Evolutionary conservation across 257 asterid genomes (phyloP), one percentile per base, ranked within the genome.

Genomic region (Primulina tabacum): DNA sequence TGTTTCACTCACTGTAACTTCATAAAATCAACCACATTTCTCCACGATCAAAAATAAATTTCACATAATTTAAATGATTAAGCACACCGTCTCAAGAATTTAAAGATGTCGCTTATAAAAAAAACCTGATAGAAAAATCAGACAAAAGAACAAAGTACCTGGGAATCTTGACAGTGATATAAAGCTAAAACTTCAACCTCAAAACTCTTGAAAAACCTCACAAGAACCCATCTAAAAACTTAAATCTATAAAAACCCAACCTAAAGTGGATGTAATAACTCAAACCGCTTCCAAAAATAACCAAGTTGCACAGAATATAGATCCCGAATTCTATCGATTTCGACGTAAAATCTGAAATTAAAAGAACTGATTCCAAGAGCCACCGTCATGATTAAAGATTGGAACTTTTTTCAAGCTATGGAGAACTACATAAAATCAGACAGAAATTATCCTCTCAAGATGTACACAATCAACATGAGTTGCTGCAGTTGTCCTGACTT

Each of bases 1-100:
- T 14, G 57, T 50, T 16, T 50, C 20, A 50, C 57, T 50, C 21
- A 50, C 57, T 16, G 14, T 14, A 43, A 4, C 55, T 61, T 80
- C 55, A 75, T 77, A 40, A 83, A 86, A 77, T 89, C 55, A 14
- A 35, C 67, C 74, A 37, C 86, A 95, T 72, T 84, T 91, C 81
- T 91, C 97, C 87, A 89, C 76, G 61, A 72, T 73, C 76, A 56
- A 78, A 65, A 67, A 17, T 26, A 62, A 62, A 65, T 70, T 71
- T 62, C 73, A 20, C 38, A 73, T 59, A 74, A 56, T 64, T 21
- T 60, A 58, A 35, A 64, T 9, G 17, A 60, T 14, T 47, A 60
- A 43, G n/a, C 59, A 32, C 59, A 7, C 63, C 74, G 12, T 64
- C 26, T 47, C 32, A 33, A 65, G 17, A 33, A 65, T 21, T 35